phyloP scores from a whole-genome alignment of 2,329 filamentous ascomycete genomes.

The Cordyceps fumosorosea region DNA sequence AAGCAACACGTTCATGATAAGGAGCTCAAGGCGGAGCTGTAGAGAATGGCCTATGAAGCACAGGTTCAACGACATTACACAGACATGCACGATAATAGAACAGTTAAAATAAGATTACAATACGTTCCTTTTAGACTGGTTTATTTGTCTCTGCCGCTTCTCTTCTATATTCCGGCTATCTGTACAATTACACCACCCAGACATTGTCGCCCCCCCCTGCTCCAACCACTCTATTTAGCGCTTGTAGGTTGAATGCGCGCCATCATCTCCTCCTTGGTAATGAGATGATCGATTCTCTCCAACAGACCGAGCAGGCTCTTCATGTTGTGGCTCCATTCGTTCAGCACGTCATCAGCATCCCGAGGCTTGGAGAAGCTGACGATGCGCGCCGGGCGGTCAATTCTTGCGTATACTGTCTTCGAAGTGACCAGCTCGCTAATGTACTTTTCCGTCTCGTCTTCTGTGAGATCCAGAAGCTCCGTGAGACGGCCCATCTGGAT shows the following conservation, averaged over 20 bases:
- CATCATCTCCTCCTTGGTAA: constrained; percentile 99
- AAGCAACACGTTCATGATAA: constrained; percentile 30
- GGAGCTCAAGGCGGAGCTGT: constrained; percentile 21
- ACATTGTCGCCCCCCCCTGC: not conserved
- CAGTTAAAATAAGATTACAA: not conserved
- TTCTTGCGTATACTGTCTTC: constrained; percentile 97
- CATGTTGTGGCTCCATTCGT: constrained; percentile 99
- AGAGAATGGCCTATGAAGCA: not conserved
- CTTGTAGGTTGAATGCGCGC: constrained; percentile 74
- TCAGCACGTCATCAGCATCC: constrained; percentile 91
- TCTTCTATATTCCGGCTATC: constrained; percentile 6
- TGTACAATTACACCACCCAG: constrained; percentile 10
- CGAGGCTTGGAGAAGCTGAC: constrained; percentile 93
- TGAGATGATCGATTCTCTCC: constrained; percentile 93
- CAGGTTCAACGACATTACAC: constrained; percentile 1
- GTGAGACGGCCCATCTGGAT: constrained; percentile 89
- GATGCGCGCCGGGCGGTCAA: constrained; percentile 85
- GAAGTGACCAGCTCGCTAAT: constrained; percentile 94
- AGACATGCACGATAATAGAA: constrained; percentile 8
- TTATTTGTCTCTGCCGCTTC: not conserved
- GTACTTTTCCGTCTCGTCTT: constrained; percentile 98
- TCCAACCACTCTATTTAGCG: constrained; percentile 25
- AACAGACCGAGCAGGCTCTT: constrained; percentile 80
- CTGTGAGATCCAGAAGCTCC: constrained; percentile 81
- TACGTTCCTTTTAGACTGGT: not conserved